phyloP scores from a whole-genome alignment of 495 filamentous ascomycete genomes.

The Talaromyces stipitatus region DNA sequence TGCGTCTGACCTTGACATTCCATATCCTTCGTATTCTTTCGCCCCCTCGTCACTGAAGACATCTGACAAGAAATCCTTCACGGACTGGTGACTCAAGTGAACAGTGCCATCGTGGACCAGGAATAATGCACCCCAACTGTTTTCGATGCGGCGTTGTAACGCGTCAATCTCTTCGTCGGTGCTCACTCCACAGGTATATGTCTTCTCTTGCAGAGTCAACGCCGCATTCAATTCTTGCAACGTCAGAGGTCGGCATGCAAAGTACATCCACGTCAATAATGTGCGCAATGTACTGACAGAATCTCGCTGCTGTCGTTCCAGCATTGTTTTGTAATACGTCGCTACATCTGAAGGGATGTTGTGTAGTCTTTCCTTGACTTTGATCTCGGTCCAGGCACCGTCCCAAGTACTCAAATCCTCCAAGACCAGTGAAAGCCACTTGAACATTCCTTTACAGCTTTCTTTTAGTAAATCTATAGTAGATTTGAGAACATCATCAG shows the following conservation, averaged over 20 bases:
- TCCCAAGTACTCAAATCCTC: conserved; percentile 3
- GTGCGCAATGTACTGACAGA: not conserved
- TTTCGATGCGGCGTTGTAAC: not conserved
- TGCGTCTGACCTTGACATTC: not conserved
- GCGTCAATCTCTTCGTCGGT: not conserved
- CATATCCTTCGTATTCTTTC: not conserved
- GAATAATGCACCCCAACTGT: conserved; percentile 1
- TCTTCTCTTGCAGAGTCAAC: not conserved
- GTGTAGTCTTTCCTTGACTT: conserved; percentile 4
- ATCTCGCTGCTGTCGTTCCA: conserved; percentile 3
- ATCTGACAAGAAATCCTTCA: not conserved
- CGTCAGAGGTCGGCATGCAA: conserved; percentile 1
- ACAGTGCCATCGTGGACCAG: conserved; percentile 1
- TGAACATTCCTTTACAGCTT: conserved; percentile 1
- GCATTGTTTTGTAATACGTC: not conserved
- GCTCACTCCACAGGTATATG: not conserved
- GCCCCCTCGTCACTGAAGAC: not conserved
- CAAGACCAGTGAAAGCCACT: conserved; percentile 4
- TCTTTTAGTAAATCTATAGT: not conserved
- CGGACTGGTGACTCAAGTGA: conserved; percentile 4
- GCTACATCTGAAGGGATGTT: conserved; percentile 2
- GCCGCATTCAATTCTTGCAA: not conserved
- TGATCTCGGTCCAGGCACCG: not conserved
- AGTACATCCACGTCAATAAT: conserved; percentile 1
- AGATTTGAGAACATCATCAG: not conserved